These are phyloP conservation scores for Lantana camara DNA, from an alignment of 257 asterid species.

Conservation along the genomic window DNA sequence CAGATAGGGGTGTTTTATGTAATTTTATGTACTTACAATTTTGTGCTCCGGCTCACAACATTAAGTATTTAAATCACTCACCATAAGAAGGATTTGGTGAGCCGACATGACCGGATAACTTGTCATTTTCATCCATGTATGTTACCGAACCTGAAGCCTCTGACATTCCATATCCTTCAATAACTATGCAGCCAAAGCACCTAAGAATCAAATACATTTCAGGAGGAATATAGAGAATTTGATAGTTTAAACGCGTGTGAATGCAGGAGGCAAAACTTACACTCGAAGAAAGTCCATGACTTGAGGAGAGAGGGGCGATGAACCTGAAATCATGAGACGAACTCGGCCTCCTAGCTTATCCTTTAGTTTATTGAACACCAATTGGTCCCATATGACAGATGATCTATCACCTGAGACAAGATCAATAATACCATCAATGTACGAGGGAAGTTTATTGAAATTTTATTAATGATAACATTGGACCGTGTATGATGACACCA, in stretches of 20 bases:
- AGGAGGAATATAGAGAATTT: neutral
- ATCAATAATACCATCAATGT: too few relatives aligned
- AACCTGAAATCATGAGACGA: slow-evolving; percentile 74
- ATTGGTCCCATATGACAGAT: slow-evolving; percentile 74
- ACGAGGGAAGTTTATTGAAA: too few relatives aligned
- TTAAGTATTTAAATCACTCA: slow-evolving; percentile 32
- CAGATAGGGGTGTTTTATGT: too few relatives aligned
- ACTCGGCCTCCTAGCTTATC: slow-evolving; percentile 77
- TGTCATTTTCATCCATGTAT: slow-evolving; percentile 59
- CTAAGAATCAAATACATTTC: slow-evolving; percentile 30
- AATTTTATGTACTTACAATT: too few relatives aligned
- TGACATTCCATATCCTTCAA: slow-evolving; percentile 85
- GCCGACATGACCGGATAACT: slow-evolving; percentile 76
- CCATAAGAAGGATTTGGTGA: slow-evolving; percentile 77
- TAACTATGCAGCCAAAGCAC: slow-evolving; percentile 70
- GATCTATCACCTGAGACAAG: slow-evolving; percentile 58
- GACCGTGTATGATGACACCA: too few relatives aligned
- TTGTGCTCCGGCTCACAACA: too few relatives aligned
- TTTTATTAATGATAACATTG: too few relatives aligned
- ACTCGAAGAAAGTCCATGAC: slow-evolving; percentile 76
- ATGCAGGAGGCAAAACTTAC: slow-evolving; percentile 45
- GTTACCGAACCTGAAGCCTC: slow-evolving; percentile 74
- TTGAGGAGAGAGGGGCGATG: slow-evolving; percentile 81
- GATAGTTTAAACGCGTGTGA: too few relatives aligned
- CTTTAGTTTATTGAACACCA: slow-evolving; percentile 71